phyloP scores from a whole-genome alignment of 2,329 filamentous ascomycete species.

The Aspergillus nomiae region DNA sequence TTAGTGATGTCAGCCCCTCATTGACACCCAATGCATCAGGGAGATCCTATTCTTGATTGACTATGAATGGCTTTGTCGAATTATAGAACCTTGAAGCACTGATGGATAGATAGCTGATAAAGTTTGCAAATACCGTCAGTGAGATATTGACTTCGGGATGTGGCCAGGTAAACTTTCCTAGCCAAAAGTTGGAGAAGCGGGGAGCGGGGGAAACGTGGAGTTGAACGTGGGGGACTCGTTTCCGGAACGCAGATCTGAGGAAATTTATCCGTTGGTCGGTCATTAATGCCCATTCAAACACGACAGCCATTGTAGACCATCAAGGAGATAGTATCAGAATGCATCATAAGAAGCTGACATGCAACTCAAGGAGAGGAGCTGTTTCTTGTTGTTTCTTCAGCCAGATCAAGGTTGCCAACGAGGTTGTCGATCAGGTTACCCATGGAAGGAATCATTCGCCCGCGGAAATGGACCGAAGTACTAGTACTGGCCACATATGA shows the following conservation, averaged over 20 bases:
- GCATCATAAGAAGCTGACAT: neutral
- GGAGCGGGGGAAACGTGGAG: conserved; percentile 4
- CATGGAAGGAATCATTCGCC: neutral
- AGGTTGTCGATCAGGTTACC: neutral
- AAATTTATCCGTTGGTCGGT: neutral
- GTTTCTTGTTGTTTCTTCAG: neutral
- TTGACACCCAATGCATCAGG: neutral
- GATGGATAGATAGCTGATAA: neutral
- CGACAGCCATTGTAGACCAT: neutral
- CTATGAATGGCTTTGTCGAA: neutral
- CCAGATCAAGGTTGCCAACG: neutral
- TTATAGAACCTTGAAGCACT: neutral
- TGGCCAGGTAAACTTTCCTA: neutral
- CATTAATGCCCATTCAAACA: neutral
- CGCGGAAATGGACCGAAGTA: neutral
- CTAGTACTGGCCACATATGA: neutral
- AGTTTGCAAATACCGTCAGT: neutral
- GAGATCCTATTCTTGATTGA: neutral
- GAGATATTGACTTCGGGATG: neutral
- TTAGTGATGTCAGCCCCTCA: neutral
- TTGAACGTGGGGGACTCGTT: neutral
- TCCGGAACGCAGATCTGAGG: neutral
- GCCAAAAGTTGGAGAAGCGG: neutral
- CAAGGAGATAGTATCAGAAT: neutral
- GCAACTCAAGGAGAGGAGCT: neutral